Conservation (phyloP, 1,284 basidiomycete species). For the Ceratobasidium sp. region DNA sequence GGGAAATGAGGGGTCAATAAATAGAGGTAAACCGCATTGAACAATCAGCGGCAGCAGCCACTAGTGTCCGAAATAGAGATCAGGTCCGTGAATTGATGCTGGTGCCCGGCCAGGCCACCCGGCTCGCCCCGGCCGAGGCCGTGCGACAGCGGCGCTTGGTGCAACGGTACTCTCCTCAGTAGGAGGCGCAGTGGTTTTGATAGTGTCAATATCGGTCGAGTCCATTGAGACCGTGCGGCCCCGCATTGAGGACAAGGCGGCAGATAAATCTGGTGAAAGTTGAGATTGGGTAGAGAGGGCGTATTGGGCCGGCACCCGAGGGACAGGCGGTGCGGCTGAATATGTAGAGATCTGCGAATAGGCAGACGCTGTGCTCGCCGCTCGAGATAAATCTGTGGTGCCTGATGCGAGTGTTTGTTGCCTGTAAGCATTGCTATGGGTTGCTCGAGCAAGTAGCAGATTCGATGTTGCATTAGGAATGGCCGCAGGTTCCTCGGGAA, state of each 20-base stretch:
- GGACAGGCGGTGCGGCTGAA: conserved; percentile 13
- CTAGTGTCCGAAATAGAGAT: conserved; percentile 1
- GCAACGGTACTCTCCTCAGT: neutral
- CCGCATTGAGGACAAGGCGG: neutral
- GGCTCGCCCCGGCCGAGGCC: neutral
- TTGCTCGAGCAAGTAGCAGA: conserved; percentile 7
- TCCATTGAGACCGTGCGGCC: neutral
- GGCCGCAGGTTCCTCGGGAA: neutral
- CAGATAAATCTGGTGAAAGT: neutral
- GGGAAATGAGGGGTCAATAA: too few relatives aligned
- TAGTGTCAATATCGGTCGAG: neutral
- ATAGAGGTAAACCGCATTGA: too few relatives aligned
- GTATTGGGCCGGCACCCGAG: neutral
- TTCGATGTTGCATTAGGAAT: neutral
- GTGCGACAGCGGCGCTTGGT: neutral
- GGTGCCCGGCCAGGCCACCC: conserved; percentile 15
- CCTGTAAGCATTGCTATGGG: conserved; percentile 15
- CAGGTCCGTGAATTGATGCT: conserved; percentile 17
- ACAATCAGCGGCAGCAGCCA: too few relatives aligned
- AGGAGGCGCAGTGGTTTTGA: conserved; percentile 1
- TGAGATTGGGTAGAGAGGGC: neutral
- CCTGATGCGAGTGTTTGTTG: conserved; percentile 1
- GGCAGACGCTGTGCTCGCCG: conserved; percentile 28
- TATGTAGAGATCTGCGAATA: conserved; percentile 9
- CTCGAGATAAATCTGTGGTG: neutral